Base-by-base conservation (phyloP, 768 basidiomycete species). In the Botryobasidium botryosum region DNA sequence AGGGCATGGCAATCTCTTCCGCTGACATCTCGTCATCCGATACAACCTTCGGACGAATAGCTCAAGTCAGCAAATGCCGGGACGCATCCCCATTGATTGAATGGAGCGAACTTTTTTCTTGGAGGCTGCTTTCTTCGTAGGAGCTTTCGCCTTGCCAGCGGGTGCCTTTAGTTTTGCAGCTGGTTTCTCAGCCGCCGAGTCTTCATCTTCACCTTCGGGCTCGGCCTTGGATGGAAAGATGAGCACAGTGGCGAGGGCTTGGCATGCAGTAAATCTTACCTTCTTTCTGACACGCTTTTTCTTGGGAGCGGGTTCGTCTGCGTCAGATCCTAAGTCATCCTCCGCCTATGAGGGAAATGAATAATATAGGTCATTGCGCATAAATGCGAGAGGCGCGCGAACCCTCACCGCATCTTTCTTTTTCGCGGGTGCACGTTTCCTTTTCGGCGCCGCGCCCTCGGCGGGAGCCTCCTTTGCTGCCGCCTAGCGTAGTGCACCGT, bases 281-380 rank as follows among this genome's bases (percentile, higher is more conserved):
- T 64, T 61, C 47, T 67, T 68, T 62, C 75, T 75, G 15, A 67
- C 67, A 52, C 71, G 70, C 46, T 62, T 64, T 37, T 62, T 62
- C 42, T 68, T 65, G 46, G 64, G 64, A 32, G 40, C 58, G 23
- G 57, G 59, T 33, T 59, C 61, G 7, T 61, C 62, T 5, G 37
- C 58, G 3, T 58, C 56, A 18, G 47, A 40, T 6, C 41, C 51
- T 33, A 52, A 46, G 32, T 50, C 49, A 20, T 47, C 48, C 29
- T 50, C 44, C 24, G 50, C 50, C 26, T 49, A 43, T 15, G 46
- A 37, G 29, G 35, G 29, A 25, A 3, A 15, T 35, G 18, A 46
- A 43, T 20, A 28, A 43, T 28, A 49, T 40, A 24, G 52, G 50
- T 47, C 47, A 45, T 4, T 50, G 49, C 26, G 46, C 50, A 40